These are phyloP conservation scores for Aspergillus saccharolyticus DNA, from an alignment of 495 filamentous ascomycete species.

Conservation along the genomic window DNA sequence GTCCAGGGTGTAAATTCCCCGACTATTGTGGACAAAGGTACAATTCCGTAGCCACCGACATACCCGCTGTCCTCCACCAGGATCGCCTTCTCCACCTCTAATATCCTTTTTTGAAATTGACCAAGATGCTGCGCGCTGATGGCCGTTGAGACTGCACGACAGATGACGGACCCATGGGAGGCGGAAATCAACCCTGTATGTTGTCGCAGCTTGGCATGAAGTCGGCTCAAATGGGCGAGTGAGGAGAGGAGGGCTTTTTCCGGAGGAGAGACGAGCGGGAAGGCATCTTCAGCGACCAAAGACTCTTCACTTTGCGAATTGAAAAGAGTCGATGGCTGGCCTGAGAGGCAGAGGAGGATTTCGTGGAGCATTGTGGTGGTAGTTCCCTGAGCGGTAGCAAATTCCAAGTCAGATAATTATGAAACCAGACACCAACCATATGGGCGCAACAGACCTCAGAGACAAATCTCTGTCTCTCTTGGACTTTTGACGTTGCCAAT, in stretches of 20 bases:
- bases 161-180: slow-evolving; percentile 70
- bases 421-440: background rate
- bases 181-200: slow-evolving; percentile 60
- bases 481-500: slow-evolving; percentile 35
- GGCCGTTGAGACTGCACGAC: slow-evolving; percentile 79
- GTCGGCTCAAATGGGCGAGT: slow-evolving; percentile 66
- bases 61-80: slow-evolving; percentile 63
- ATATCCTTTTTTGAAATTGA: slow-evolving; percentile 73
- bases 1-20: slow-evolving; percentile 81
- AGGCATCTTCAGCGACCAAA: slow-evolving; percentile 34
- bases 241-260: slow-evolving; percentile 77
- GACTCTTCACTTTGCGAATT: slow-evolving; percentile 35
- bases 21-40: slow-evolving; percentile 80
- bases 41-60: slow-evolving; percentile 87
- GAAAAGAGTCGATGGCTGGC: slow-evolving; percentile 85
- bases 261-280: slow-evolving; percentile 62
- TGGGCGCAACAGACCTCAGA: slow-evolving; percentile 15
- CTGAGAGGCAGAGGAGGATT: slow-evolving; percentile 89
- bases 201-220: slow-evolving; percentile 64
- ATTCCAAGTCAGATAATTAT: slow-evolving; percentile 6
- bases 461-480: slow-evolving; percentile 18
- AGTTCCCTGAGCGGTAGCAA: slow-evolving; percentile 20
- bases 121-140: slow-evolving; percentile 70
- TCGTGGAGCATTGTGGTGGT: slow-evolving; percentile 82
- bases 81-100: slow-evolving; percentile 76